Conservation (phyloP, 129 eudicot species). For the Chrysanthemum lavandulifolium region DNA sequence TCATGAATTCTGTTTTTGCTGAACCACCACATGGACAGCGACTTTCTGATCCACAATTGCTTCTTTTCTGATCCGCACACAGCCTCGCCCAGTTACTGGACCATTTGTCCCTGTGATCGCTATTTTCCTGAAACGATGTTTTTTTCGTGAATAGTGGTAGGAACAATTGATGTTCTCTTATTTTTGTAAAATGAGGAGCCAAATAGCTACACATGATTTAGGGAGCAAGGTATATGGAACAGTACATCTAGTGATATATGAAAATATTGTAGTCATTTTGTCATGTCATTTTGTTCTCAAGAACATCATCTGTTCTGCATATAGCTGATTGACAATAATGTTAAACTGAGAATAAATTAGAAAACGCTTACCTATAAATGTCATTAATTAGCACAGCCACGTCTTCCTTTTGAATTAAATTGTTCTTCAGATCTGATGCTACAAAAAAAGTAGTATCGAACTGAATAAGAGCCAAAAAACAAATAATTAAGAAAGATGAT, state of each 20-base stretch:
- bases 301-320: not conserved
- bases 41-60: constrained; percentile 37
- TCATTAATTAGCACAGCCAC: constrained; percentile 41
- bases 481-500: not conserved
- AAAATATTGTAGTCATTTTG: not conserved
- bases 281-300: not conserved
- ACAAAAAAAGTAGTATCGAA: constrained; percentile 16
- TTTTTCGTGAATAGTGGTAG: not conserved
- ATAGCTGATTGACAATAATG: not conserved
- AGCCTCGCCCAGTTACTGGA: constrained; percentile 29
- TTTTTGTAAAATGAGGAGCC: not conserved
- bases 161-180: constrained; percentile 11
- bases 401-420: constrained; percentile 33
- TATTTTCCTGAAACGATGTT: constrained; percentile 32
- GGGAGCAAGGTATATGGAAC: not conserved
- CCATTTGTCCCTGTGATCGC: constrained; percentile 24
- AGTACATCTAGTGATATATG: constrained; percentile 3
- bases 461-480: constrained; percentile 2
- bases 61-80: constrained; percentile 25
- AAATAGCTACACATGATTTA: not conserved
- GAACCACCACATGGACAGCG: constrained; percentile 54
- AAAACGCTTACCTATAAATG: constrained; percentile 29
- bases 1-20: constrained; percentile 33
- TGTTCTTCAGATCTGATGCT: constrained; percentile 38
- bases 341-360: not conserved